phyloP scores from a whole-genome alignment of 169 alveolate genomes.

The Plasmodium knowlesi region DNA sequence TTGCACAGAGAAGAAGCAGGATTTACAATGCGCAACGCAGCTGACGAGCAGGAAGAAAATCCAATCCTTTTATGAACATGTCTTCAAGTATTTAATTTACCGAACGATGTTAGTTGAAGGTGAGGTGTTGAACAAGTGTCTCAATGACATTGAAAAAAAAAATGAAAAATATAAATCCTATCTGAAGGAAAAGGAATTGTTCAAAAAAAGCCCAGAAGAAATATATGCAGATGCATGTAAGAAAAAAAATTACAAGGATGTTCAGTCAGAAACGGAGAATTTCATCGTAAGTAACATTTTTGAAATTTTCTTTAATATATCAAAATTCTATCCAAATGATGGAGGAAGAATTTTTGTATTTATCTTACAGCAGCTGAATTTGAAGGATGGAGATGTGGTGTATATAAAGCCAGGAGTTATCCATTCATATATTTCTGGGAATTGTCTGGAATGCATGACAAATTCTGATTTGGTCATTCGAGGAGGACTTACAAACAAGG shows the following conservation, averaged over 20 bases:
- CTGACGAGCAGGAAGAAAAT: constrained; percentile 10
- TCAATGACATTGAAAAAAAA: not conserved
- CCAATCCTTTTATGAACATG: constrained; percentile 40
- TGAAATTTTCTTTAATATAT: constrained; percentile 33
- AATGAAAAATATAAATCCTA: constrained; percentile 19
- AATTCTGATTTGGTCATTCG: constrained; percentile 96
- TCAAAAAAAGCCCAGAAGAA: constrained; percentile 23
- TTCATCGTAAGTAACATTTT: constrained; percentile 27
- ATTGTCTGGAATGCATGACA: constrained; percentile 95
- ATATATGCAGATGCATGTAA: constrained; percentile 14
- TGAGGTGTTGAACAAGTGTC: constrained; percentile 1
- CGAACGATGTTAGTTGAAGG: constrained; percentile 19
- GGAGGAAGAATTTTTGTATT: constrained; percentile 90
- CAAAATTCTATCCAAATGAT: constrained; percentile 88
- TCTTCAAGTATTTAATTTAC: constrained; percentile 26
- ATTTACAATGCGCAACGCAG: not conserved
- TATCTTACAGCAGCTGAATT: constrained; percentile 88
- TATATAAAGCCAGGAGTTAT: constrained; percentile 93
- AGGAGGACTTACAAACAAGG: constrained; percentile 97
- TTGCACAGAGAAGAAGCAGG: not conserved
- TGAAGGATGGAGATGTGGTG: constrained; percentile 92
- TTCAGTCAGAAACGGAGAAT: constrained; percentile 24
- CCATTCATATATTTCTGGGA: constrained; percentile 95
- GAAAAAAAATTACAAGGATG: constrained; percentile 18
- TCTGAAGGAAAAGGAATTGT: not conserved